phyloP scores from a whole-genome alignment of 73 alveolate species.

The Tetrahymena malaccensis region DNA sequence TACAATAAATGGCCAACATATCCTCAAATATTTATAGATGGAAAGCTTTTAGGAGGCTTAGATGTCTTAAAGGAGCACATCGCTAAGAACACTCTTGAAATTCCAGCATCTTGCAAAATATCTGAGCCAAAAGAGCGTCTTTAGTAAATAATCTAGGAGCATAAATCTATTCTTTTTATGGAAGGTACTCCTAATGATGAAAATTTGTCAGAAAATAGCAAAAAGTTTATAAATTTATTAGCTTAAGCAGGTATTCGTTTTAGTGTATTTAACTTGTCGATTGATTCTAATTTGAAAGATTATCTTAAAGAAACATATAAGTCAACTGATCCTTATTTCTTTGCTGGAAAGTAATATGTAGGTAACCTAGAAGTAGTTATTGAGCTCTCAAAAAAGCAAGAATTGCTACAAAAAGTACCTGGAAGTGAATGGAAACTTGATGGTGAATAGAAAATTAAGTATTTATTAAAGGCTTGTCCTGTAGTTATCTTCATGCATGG shows the following conservation, averaged over 20 bases:
- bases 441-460: neutral
- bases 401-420: neutral
- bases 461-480: neutral
- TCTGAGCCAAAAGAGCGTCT: slow-evolving; percentile 32
- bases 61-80: slow-evolving; percentile 43
- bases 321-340: neutral
- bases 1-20: slow-evolving; percentile 50
- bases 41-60: slow-evolving; percentile 56
- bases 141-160: neutral
- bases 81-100: slow-evolving; percentile 42
- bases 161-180: slow-evolving; percentile 24
- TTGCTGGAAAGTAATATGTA: neutral
- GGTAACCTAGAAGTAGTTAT: neutral
- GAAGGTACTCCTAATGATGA: slow-evolving; percentile 7
- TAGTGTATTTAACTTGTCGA: neutral
- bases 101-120: slow-evolving; percentile 41
- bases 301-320: neutral
- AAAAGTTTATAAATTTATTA: neutral
- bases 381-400: neutral
- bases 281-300: neutral
- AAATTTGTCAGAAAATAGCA: neutral
- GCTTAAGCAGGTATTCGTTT: neutral
- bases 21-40: slow-evolving; percentile 45
- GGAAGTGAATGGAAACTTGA: neutral
- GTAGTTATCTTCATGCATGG: slow-evolving; percentile 1